phyloP scores from a whole-genome alignment of 1,284 basidiomycete genomes.

The Marasmius sp. region DNA sequence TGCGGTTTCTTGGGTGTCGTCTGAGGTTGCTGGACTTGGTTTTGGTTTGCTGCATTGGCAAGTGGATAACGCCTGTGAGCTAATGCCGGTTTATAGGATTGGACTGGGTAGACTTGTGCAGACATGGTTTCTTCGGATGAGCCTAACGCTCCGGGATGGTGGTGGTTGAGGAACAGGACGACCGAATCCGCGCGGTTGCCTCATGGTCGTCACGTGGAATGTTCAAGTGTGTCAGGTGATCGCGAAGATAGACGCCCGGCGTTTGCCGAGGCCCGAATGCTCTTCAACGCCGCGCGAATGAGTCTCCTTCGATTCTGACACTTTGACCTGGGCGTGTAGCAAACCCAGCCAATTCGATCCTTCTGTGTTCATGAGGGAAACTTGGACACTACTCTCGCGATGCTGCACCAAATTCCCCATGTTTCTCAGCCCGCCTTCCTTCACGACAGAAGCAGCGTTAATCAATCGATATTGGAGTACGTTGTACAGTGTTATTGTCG shows the following conservation, averaged over 20 bases:
- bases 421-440: too few species aligned
- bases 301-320: too few species aligned
- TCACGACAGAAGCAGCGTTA: too few species aligned
- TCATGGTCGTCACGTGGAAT: neutral
- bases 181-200: neutral
- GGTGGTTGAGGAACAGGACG: neutral
- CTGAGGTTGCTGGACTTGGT: slow-evolving; percentile 22
- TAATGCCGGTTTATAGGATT: slow-evolving; percentile 24
- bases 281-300: too few species aligned
- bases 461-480: too few species aligned
- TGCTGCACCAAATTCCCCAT: too few species aligned
- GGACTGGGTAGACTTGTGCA: slow-evolving; percentile 34
- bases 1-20: slow-evolving; percentile 26
- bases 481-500: too few species aligned
- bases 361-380: too few species aligned
- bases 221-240: neutral
- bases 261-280: too few species aligned
- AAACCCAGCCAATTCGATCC: too few species aligned
- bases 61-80: slow-evolving; percentile 35
- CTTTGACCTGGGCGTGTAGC: too few species aligned
- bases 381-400: too few species aligned
- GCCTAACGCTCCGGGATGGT: slow-evolving; percentile 39
- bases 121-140: slow-evolving; percentile 23
- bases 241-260: neutral
- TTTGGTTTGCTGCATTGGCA: slow-evolving; percentile 35